Evolutionary conservation across 768 basidiomycete genomes (phyloP), one percentile per base, ranked within the genome.

Genomic region (Hysterangium stoloniferum): DNA sequence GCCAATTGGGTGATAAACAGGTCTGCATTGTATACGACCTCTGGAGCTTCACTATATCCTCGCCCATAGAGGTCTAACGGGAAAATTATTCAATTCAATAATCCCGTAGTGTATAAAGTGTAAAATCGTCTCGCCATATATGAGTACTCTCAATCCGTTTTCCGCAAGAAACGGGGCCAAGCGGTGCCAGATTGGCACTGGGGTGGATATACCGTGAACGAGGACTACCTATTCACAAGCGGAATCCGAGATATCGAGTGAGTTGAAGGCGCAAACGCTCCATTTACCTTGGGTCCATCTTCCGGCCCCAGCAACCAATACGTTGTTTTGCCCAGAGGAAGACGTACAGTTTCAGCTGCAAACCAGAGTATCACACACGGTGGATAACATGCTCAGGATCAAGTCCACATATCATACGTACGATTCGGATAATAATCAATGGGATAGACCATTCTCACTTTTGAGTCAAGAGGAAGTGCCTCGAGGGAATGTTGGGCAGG

Each of bases 11-110:
- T 80, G 1, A 79, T 79, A 60, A 83, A 83, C 3, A 91, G 69
- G 4, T 71, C 66, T 1, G 76, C 66, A 55, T 86, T 75, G 61
- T 90, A 86, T 3, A 74, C 77, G 13, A 74, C 78, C 19, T 79
- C 74, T 0, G 87, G 87, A 1, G 86, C 86, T 50, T 86, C 86
- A 1, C 86, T 86, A 64, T 89, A 91, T 4, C 87, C 87, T 33
- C 87, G 76, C 11, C 86, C 88, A 53, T 86, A 88, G 17, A 89
- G 69, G 66, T 91, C 87, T 87, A 53, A 13, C 19, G 29, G 37
- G 15, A 24, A 40, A 42, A 25, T 29, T n/a, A 20, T 4, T 20
- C 44, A 8, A n/a, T n/a, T n/a, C n/a, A n/a, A n/a, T n/a, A 6
- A 31, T 29, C 8, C 17, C 1, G n/a, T 44, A 57, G 48, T 19